A percentile compares a stretch with the other conserved stretches of the same genome.
These are phyloP conservation scores for Penicillium occitanis DNA, from an alignment of 2,329 filamentous ascomycete species.

Conservation along the genomic window DNA sequence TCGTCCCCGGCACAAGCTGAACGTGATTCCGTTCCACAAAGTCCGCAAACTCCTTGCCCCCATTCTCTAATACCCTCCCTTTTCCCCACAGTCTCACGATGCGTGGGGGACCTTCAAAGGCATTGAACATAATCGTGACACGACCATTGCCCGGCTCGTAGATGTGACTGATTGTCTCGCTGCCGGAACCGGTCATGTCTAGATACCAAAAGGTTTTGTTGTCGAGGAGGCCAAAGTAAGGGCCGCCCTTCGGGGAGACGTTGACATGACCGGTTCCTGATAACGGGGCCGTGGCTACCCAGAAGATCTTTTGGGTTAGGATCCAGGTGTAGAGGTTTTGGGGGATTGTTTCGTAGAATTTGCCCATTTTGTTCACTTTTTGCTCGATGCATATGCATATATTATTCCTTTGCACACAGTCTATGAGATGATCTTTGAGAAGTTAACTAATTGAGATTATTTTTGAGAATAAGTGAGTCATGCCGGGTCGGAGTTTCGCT, in stretches of 20 bases:
- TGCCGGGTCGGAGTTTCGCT: not conserved
- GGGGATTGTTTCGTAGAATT: slow-evolving; percentile 19
- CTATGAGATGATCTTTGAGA: not conserved
- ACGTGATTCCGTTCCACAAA: slow-evolving; percentile 19
- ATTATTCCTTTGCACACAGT: not conserved
- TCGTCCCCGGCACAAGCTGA: slow-evolving; percentile 6
- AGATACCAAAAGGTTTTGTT: slow-evolving; percentile 21
- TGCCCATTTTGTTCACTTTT: slow-evolving; percentile 14
- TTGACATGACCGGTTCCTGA: slow-evolving; percentile 21
- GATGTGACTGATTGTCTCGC: slow-evolving; percentile 22
- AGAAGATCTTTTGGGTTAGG: slow-evolving; percentile 19
- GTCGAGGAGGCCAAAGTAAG: slow-evolving; percentile 19
- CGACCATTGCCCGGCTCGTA: slow-evolving; percentile 21
- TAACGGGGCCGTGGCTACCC: slow-evolving; percentile 20
- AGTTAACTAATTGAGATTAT: not conserved
- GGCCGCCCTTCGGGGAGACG: slow-evolving; percentile 20
- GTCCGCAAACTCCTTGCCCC: slow-evolving; percentile 4
- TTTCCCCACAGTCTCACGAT: slow-evolving; percentile 21
- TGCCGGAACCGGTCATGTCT: slow-evolving; percentile 20
- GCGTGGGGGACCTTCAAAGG: slow-evolving; percentile 19
- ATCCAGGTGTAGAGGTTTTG: slow-evolving; percentile 17
- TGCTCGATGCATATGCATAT: not conserved
- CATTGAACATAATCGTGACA: slow-evolving; percentile 21
- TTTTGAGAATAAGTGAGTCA: not conserved
- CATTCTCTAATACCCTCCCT: slow-evolving; percentile 17